Evolutionary conservation across 192 early-diverging fungal species (phyloP), one percentile per base, ranked within the genome.

Genomic region (Entomortierella parvispora): DNA sequence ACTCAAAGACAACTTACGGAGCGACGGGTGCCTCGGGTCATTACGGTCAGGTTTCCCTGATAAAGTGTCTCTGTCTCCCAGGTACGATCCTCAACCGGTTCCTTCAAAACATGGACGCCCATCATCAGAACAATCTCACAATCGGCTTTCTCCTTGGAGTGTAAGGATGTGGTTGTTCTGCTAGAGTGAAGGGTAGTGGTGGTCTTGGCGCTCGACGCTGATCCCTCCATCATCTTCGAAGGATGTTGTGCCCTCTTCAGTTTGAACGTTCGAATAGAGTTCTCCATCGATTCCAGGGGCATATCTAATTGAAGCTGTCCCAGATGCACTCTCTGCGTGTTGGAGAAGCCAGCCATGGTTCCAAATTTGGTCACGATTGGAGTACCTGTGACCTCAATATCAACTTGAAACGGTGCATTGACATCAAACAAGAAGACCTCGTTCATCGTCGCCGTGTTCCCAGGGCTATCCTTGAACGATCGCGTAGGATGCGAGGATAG

Each of bases 71-170:
- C 60, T 4, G 49, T 77, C 61, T 77, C 74, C 74, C 65, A 77
- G 20, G 60, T 51, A n/a, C 53, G 43, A 26, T 77, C 56, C n/a
- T 77, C 74, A 22, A 77, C n/a, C 2, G 74, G 74, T 11, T 77
- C 74, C 26, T 77, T 46, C 29, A 77, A 37, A 1, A 68, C 60
- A 68, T 77, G 74, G 4, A 77, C 43, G 1, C 74, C 65, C 8
- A 77, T 63, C 74, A 77, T 77, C 54, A 77, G 26, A 17, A 77
- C 55, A 40, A 77, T 64, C 66, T 77, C 74, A 37, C 63, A 77
- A 25, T 77, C 74, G 12, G 49, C 34, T 18, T 77, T 77, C 6
- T 63, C 61, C 31, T 68, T 77, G 22, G 53, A 17, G 26, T 64
- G 64, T 12, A 40, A 12, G 47, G 28, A 26, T 25, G 64, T 72